phyloP scores from a whole-genome alignment of 768 basidiomycete genomes.

The Epithele typhae region DNA sequence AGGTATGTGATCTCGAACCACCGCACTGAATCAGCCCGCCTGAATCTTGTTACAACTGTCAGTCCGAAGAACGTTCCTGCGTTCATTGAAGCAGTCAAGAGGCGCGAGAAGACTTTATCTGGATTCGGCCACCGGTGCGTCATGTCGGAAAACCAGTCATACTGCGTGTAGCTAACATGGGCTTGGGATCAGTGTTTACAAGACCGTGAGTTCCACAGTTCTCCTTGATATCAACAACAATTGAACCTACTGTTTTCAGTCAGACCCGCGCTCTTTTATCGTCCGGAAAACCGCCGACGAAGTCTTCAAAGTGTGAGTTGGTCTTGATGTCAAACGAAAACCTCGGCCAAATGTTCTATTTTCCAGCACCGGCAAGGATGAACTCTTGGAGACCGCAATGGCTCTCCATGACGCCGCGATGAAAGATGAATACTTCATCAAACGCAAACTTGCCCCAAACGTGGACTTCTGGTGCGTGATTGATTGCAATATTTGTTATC shows the following conservation, averaged over 20 bases:
- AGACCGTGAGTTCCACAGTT: conserved; percentile 60
- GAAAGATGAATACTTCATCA: conserved; percentile 86
- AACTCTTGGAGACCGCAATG: conserved; percentile 85
- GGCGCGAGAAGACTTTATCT: conserved; percentile 81
- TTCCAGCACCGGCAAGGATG: conserved; percentile 76
- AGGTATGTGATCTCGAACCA: conserved; percentile 43
- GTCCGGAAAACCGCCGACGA: conserved; percentile 88
- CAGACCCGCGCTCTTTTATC: conserved; percentile 88
- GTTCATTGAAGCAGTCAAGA: conserved; percentile 85
- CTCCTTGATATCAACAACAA: no score
- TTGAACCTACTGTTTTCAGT: no score
- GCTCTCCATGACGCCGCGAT: conserved; percentile 83
- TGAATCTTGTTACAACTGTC: neutral
- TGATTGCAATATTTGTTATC: neutral
- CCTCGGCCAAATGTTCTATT: neutral
- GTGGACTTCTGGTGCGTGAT: conserved; percentile 83
- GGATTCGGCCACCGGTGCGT: conserved; percentile 84
- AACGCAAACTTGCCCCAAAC: conserved; percentile 79
- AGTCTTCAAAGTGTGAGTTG: conserved; percentile 78
- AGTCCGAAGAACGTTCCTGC: conserved; percentile 82
- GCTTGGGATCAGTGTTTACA: conserved; percentile 51
- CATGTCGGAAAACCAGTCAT: neutral
- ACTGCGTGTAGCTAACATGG: neutral
- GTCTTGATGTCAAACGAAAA: no score
- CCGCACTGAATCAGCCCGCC: no score